Evolutionary conservation across 345 rosid genomes (phyloP).

Genomic region (Cardamine chenopodiifolia): DNA sequence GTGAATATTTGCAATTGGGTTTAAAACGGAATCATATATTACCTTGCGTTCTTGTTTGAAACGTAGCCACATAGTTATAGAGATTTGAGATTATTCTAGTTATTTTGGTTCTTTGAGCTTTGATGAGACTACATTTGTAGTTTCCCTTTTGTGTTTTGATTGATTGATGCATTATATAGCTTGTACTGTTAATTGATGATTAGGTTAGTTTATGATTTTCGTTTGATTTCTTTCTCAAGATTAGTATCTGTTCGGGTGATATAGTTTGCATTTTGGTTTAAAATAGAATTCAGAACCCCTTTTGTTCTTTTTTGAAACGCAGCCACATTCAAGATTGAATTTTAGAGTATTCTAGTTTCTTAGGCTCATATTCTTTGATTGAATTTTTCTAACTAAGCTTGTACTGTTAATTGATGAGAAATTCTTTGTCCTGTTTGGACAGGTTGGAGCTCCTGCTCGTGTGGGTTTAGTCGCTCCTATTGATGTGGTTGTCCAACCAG

Average conservation of each 20-base stretch:
- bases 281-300: too few relatives aligned
- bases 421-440: neutral
- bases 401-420: slow-evolving; percentile 9
- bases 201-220: too few relatives aligned
- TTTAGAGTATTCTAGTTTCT: too few relatives aligned
- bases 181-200: neutral
- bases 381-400: too few relatives aligned
- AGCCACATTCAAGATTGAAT: too few relatives aligned
- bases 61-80: neutral
- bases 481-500: slow-evolving; percentile 94
- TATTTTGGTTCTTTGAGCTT: neutral
- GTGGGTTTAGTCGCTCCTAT: slow-evolving; percentile 93
- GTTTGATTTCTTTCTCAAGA: neutral
- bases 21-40: neutral
- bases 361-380: too few relatives aligned
- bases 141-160: neutral
- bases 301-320: too few relatives aligned
- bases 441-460: slow-evolving; percentile 99
- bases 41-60: neutral
- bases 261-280: too few relatives aligned
- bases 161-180: neutral
- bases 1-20: neutral
- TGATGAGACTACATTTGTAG: neutral
- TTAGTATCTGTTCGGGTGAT: neutral
- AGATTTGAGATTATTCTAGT: neutral